Base-by-base conservation (phyloP, 164 flowering plant genomes). In the Buxus sempervirens region DNA sequence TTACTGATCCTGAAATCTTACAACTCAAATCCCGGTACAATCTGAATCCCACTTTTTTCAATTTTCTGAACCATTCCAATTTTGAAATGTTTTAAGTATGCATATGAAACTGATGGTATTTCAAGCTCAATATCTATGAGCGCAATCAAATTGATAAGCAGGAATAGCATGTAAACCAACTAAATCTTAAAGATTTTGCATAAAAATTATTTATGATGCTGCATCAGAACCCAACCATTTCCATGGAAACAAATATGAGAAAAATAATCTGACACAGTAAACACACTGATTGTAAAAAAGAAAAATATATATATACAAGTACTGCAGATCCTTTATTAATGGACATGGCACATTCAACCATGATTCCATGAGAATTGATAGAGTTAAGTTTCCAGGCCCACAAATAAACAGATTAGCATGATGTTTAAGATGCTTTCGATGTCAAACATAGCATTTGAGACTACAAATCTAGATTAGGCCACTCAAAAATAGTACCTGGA, bases 401-500 rank as follows among this genome's bases (percentile, higher is more conserved):
- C 38, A 32, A 32, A 32, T 3, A 32, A 32, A 32, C 7, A 32
- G 3, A 32, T 32, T 32, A 3, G 7, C 7, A 32, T 3, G 7
- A 3, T 3, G 38, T 32, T 32, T 32, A 32, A 7, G 7, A 32
- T 32, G 38, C 38, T n/a, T n/a, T n/a, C n/a, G n/a, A n/a, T n/a
- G n/a, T n/a, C n/a, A n/a, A n/a, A 32, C 38, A 32, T 32, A 32
- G 38, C 38, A 32, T 3, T 32, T 3, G 38, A 32, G 7, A 32
- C 38, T 32, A 32, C 3, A 32, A 3, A 7, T 32, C 38, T 32
- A 32, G 38, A n/a, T 7, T 3, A 32, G 7, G 38, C 38, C 38
- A 32, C 38, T 48, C 53, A n/a, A 22, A 58, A 54, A 61, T 20
- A n/a, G 22, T 85, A 92, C 98, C 98, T 93, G 93, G 75, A 95